phyloP scores from a whole-genome alignment of 2,329 filamentous ascomycete genomes.

The Aschersonia sp. region DNA sequence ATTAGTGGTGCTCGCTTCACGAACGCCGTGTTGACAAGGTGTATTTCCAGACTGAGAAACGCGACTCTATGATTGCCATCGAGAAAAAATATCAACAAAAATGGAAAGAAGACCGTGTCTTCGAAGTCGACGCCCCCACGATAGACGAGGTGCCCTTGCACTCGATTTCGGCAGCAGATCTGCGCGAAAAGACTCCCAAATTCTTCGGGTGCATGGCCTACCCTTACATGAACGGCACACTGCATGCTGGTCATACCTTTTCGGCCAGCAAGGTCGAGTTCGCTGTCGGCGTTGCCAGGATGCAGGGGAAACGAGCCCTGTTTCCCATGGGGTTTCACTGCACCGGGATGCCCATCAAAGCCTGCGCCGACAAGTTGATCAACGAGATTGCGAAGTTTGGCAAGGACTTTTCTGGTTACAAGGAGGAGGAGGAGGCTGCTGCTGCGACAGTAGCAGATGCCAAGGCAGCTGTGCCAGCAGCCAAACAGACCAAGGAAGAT shows the following conservation, averaged over 20 bases:
- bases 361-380: constrained; percentile 86
- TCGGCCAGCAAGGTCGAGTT: constrained; percentile 91
- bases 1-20: neutral
- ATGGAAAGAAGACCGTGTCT: constrained; percentile 41
- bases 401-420: constrained; percentile 66
- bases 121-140: constrained; percentile 75
- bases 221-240: constrained; percentile 69
- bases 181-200: constrained; percentile 74
- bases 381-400: constrained; percentile 85
- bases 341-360: constrained; percentile 97
- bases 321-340: constrained; percentile 87
- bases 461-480: constrained; percentile 41
- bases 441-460: constrained; percentile 24
- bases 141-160: constrained; percentile 62
- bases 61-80: constrained; percentile 64
- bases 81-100: constrained; percentile 87
- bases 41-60: constrained; percentile 57
- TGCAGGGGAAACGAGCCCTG: constrained; percentile 76
- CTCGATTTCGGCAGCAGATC: constrained; percentile 56
- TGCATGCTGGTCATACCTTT: constrained; percentile 88
- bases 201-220: constrained; percentile 56
- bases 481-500: constrained; percentile 62
- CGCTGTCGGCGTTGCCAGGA: constrained; percentile 68
- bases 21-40: neutral
- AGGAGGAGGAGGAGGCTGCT: constrained; percentile 35